These are phyloP conservation scores for Lachancea sp. DNA, from an alignment of 805 yeast genomes.

Conservation along the genomic window DNA sequence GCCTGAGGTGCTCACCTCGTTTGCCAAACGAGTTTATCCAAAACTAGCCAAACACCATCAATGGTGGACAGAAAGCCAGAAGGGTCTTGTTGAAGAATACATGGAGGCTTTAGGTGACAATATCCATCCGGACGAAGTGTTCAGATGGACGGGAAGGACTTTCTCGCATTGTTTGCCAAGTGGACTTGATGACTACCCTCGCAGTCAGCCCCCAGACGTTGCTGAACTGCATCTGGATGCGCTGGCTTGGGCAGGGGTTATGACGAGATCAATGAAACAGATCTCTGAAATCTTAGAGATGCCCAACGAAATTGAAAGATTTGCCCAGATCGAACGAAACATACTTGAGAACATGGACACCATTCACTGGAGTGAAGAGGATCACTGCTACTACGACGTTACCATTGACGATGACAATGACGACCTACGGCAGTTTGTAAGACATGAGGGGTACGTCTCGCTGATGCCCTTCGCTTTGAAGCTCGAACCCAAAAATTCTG, in stretches of 20 bases:
- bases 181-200: slow-evolving; percentile 93
- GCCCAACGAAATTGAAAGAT: slow-evolving; percentile 52
- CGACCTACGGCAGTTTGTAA: slow-evolving; percentile 51
- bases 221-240: slow-evolving; percentile 90
- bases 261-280: slow-evolving; percentile 74
- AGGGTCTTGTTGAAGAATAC: slow-evolving; percentile 66
- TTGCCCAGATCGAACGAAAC: slow-evolving; percentile 45
- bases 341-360: slow-evolving; percentile 60
- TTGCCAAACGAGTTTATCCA: slow-evolving; percentile 67
- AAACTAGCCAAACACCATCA: slow-evolving; percentile 68
- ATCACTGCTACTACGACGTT: slow-evolving; percentile 72
- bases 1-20: slow-evolving; percentile 52
- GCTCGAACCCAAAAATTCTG: slow-evolving; percentile 46
- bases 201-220: slow-evolving; percentile 71
- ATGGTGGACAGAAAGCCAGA: slow-evolving; percentile 79
- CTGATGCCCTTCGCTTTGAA: slow-evolving; percentile 77
- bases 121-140: slow-evolving; percentile 53
- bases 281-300: slow-evolving; percentile 60
- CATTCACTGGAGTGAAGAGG: slow-evolving; percentile 72
- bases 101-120: slow-evolving; percentile 30
- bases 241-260: slow-evolving; percentile 87
- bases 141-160: slow-evolving; percentile 92
- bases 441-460: slow-evolving; percentile 85
- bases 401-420: slow-evolving; percentile 64
- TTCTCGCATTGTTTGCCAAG: slow-evolving; percentile 79